Evolutionary conservation across 2,329 filamentous ascomycete species (phyloP).

Genomic region (Coleophoma eucalyptorum): DNA sequence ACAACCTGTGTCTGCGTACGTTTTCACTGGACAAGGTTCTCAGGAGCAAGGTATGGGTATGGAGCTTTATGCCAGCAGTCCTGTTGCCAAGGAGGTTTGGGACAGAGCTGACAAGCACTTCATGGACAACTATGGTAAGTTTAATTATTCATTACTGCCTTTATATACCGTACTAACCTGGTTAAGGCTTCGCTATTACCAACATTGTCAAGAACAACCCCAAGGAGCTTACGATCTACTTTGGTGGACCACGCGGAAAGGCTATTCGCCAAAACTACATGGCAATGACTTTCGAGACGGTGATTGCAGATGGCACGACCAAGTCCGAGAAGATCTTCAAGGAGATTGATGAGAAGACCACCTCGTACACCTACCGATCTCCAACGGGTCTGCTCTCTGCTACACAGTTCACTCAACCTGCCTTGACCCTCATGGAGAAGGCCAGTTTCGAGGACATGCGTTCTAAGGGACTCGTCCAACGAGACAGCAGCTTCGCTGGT

Average conservation of each 20-base stretch:
- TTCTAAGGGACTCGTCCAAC: conserved; percentile 89
- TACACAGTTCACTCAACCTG: conserved; percentile 97
- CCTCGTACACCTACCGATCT: conserved; percentile 95
- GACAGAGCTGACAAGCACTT: conserved; percentile 97
- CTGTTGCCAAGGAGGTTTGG: conserved; percentile 96
- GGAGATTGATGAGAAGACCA: conserved; percentile 87
- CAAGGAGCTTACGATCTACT: conserved; percentile 97
- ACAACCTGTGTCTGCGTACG: conserved; percentile 93
- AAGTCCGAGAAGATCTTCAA: conserved; percentile 99
- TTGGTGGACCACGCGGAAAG: conserved; percentile 94
- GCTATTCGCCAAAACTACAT: conserved; percentile 99
- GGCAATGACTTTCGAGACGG: conserved; percentile 99
- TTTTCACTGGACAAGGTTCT: conserved; percentile 97
- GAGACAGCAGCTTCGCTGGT: conserved; percentile 95
- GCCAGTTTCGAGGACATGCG: conserved; percentile 99
- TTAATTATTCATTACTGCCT: conserved; percentile 4
- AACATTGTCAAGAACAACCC: conserved; percentile 99
- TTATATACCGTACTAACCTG: conserved; percentile 17
- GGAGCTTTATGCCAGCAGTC: conserved; percentile 92
- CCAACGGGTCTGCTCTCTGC: conserved; percentile 92
- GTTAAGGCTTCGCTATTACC: conserved; percentile 83
- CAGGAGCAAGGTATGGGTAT: conserved; percentile 99
- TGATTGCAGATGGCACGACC: conserved; percentile 83
- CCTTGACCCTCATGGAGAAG: conserved; percentile 98
- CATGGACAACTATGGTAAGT: conserved; percentile 92